Base-by-base conservation (phyloP, 2,329 filamentous ascomycete genomes). In the Aspergillus transmontanensis region DNA sequence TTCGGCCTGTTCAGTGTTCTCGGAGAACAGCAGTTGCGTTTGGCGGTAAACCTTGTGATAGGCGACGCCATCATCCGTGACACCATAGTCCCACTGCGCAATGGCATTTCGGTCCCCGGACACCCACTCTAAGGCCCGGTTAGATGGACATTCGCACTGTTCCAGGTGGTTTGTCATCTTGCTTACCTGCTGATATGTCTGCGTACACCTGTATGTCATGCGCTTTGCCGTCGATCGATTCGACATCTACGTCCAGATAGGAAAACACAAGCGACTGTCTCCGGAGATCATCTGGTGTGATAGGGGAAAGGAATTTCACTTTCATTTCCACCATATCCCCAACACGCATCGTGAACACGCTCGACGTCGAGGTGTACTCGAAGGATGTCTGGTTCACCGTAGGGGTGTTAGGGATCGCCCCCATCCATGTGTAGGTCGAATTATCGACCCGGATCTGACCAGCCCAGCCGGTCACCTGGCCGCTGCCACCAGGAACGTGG, bases 181-280 rank as follows among this genome's bases (percentile, higher is more conserved):
- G 74, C 84, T 73, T 73, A 89, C 87, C 88, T 60, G 87, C 88
- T 58, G 89, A 88, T 45, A 92, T 87, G 71, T 93, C 91, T 28
- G 89, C 83, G 72, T 94, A 93, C 5, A 93, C 71, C 71, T 92
- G 86, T 1, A 93, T 88, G 50, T 85, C 78, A 73, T 93, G 90
- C 1, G 80, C 68, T 3, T 73, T 72, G 12, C 87, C 88, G 74
- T 93, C 90, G 2, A 86, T 71, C 1, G 90, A 90, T 41, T 76
- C 76, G 7, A 90, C 86, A 11, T 83, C 83, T 30, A 91, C 85
- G 32, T 90, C 79, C 60, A 93, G 79, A 76, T 93, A 93, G 1
- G 90, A 90, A 66, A 90, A 90, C 21, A 87, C 81, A 51, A 92
- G 79, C 7, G 90, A 92, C 72, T 92, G 89, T 41, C 89, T 81